phyloP scores from a whole-genome alignment of 164 flowering plant genomes.

The Vitis rotundifolia region DNA sequence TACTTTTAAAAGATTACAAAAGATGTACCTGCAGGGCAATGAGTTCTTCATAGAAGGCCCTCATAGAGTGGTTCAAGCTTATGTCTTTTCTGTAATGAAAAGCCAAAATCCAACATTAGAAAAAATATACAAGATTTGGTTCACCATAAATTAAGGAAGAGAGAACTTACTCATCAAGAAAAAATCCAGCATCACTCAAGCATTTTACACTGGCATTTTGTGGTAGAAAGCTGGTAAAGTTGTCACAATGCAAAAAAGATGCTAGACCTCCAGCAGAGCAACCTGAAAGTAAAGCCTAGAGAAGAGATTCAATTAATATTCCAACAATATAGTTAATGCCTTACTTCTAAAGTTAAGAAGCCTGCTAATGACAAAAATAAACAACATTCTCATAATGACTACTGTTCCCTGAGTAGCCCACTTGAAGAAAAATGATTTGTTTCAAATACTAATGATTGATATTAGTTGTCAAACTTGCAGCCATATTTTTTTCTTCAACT shows the following conservation, averaged over 20 bases:
- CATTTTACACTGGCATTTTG: slow-evolving; percentile 72
- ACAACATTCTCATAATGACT: neutral
- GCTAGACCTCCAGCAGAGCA: slow-evolving; percentile 99
- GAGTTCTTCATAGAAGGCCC: slow-evolving; percentile 50
- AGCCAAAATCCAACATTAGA: neutral
- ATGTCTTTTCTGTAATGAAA: slow-evolving; percentile 64
- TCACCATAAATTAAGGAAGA: neutral
- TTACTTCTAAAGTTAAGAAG: too few species aligned
- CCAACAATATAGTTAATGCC: too few species aligned
- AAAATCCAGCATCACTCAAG: slow-evolving; percentile 96
- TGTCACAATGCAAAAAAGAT: slow-evolving; percentile 77
- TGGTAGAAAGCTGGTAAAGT: slow-evolving; percentile 63
- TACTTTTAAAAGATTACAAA: neutral
- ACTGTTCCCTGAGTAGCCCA: too few species aligned
- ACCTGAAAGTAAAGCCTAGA: slow-evolving; percentile 93
- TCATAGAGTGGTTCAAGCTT: slow-evolving; percentile 45
- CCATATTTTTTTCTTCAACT: too few species aligned
- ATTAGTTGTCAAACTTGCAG: too few species aligned
- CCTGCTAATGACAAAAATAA: too few species aligned
- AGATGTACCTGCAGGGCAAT: slow-evolving; percentile 67
- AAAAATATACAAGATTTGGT: neutral
- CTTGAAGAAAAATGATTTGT: too few species aligned
- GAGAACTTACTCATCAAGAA: slow-evolving; percentile 68
- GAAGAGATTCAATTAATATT: slow-evolving; percentile 5
- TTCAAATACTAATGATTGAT: too few species aligned